A percentile compares a stretch with the other conserved stretches of the same genome.
Conservation (phyloP, 495 filamentous ascomycete genomes). For the Podospora australis region DNA sequence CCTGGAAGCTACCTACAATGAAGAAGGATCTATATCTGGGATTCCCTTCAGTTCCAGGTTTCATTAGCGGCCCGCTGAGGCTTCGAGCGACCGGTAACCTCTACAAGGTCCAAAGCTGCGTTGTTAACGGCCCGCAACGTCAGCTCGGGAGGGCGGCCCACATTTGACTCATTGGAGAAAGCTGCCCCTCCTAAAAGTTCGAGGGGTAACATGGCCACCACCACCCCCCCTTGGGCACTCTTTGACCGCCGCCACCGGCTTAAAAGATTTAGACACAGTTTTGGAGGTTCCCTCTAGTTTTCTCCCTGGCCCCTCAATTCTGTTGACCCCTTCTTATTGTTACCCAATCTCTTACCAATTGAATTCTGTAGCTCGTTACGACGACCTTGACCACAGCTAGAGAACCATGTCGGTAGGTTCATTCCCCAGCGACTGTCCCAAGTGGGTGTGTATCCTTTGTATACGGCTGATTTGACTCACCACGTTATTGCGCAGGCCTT, state of each 20-base stretch:
- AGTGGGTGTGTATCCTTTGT: neutral
- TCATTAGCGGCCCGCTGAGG: too few species aligned
- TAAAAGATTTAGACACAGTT: conserved; percentile 3
- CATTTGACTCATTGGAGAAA: conserved; percentile 21
- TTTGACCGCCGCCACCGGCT: conserved; percentile 8
- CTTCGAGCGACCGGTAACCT: too few species aligned
- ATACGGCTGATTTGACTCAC: conserved; percentile 3
- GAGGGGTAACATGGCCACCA: conserved; percentile 14
- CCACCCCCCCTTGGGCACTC: neutral
- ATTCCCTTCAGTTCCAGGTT: too few species aligned
- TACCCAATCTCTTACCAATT: neutral
- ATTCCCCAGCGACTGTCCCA: neutral
- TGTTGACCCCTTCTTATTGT: too few species aligned
- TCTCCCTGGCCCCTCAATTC: too few species aligned
- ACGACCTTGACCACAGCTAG: neutral
- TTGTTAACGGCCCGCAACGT: too few species aligned
- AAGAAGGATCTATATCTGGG: too few species aligned
- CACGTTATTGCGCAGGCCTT: conserved; percentile 29
- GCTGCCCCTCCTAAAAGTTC: neutral
- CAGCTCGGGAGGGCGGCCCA: conserved; percentile 6
- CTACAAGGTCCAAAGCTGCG: too few species aligned
- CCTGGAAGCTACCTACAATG: too few species aligned
- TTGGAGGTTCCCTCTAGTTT: neutral
- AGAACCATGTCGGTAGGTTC: conserved; percentile 23
- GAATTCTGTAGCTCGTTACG: too few species aligned